These are phyloP conservation scores for Cenchrus purpureus DNA, from an alignment of 176 grass and related monocot species.

Conservation along the genomic window DNA sequence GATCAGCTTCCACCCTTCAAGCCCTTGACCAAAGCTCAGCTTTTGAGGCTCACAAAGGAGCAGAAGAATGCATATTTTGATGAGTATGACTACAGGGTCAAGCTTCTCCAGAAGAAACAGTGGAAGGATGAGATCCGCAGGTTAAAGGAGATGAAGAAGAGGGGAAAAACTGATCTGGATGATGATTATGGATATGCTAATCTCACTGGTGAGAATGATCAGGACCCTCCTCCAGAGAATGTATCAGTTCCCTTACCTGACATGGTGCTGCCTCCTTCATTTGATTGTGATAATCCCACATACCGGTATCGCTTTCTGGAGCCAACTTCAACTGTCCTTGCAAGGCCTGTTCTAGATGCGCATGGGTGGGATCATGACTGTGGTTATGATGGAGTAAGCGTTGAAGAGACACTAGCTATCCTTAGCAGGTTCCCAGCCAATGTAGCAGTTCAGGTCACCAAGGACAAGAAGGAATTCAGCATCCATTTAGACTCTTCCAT, in stretches of 20 bases:
- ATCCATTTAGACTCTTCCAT: conserved; percentile 94
- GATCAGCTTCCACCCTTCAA: conserved; percentile 95
- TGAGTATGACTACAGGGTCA: conserved; percentile 97
- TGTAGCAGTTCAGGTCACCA: conserved; percentile 84
- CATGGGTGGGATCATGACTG: conserved; percentile 99
- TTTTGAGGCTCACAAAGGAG: conserved; percentile 80
- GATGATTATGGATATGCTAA: conserved; percentile 49
- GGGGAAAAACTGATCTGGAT: conserved; percentile 60
- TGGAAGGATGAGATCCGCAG: conserved; percentile 94
- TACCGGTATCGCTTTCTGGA: conserved; percentile 96
- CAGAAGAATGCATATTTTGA: conserved; percentile 95
- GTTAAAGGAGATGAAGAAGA: conserved; percentile 93
- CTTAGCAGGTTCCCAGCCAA: conserved; percentile 73
- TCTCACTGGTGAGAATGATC: conserved; percentile 62
- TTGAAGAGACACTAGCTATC: conserved; percentile 82
- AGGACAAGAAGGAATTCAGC: conserved; percentile 99
- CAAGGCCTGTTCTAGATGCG: conserved; percentile 81
- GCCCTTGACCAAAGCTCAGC: conserved; percentile 83
- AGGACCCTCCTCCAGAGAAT: conserved; percentile 81
- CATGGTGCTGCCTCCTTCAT: conserved; percentile 90
- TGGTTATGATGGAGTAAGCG: conserved; percentile 91
- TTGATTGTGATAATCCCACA: conserved; percentile 83
- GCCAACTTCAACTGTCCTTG: conserved; percentile 71
- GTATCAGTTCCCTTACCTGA: conserved; percentile 87
- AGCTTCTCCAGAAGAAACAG: conserved; percentile 96